Evolutionary conservation across 345 rosid genomes (phyloP).

Genomic region (Geranium brycei): DNA sequence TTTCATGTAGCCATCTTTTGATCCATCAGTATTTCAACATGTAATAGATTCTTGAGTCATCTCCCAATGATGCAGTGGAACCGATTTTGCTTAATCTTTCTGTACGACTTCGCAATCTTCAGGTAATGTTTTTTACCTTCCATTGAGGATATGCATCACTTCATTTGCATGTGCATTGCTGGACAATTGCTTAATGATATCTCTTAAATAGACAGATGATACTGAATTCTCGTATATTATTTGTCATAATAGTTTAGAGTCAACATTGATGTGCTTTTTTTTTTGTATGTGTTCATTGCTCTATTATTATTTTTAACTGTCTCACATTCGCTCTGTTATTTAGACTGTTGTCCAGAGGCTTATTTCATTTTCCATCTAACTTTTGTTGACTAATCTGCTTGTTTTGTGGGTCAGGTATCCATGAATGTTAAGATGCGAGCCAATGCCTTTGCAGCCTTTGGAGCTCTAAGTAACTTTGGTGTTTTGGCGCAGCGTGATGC

Average conservation of each 20-base stretch:
- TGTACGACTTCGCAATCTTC: conserved; percentile 80
- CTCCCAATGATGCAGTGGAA: conserved; percentile 73
- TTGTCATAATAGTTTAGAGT: too few species aligned
- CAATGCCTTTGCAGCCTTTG: conserved; percentile 81
- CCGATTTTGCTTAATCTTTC: conserved; percentile 76
- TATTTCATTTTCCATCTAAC: too few species aligned
- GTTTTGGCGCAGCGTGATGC: conserved; percentile 51
- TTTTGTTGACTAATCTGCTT: neutral
- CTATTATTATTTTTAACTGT: too few species aligned
- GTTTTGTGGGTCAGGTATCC: conserved; percentile 33
- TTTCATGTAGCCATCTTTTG: neutral
- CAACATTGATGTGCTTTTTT: too few species aligned
- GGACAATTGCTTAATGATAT: neutral
- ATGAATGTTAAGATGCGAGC: conserved; percentile 78
- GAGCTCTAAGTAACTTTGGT: conserved; percentile 66
- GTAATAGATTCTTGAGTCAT: conserved; percentile 60
- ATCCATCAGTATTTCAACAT: neutral
- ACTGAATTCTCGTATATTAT: neutral
- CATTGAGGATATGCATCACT: neutral
- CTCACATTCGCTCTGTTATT: too few species aligned
- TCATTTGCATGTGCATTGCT: neutral
- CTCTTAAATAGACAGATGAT: neutral
- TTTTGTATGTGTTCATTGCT: too few species aligned
- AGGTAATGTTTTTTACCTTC: conserved; percentile 24
- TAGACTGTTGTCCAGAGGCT: too few species aligned